Evolutionary conservation across 2,329 filamentous ascomycete genomes (phyloP), one percentile per base, ranked within the genome.

Genomic region (Thielaviopsis punctulata): DNA sequence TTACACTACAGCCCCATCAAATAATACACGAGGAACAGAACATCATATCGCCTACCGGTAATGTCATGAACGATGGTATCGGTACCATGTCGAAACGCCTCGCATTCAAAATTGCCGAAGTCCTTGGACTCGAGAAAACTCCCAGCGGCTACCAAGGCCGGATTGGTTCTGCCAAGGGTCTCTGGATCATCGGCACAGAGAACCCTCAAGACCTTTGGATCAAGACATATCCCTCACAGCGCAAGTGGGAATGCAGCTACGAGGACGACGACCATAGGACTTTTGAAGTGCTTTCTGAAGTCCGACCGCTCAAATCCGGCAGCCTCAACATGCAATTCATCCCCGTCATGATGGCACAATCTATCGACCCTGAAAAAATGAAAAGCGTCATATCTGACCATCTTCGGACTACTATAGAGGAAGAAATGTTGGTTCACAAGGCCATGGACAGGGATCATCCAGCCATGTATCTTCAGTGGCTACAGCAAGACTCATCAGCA

Each of bases 141-240:
- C 82, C 83, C 0, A 75, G 76, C 30, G 80, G 73, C 0, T 79
- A 82, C 45, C 85, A 90, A 62, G 84, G 70, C 1, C 75, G 86
- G 0, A 74, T 89, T 33, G 82, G 78, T 9, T 77, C 81, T 18
- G 82, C 82, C 0, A 90, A 90, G 62, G 86, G 85, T 0, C 69
- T 89, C 57, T 89, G 84, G 84, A 71, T 82, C 46, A 63, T 82
- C 4, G 79, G 82, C 57, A 67, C 69, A 0, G 60, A 67, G 0
- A 70, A 75, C 23, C 65, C 65, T 1, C 65, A 71, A 1, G 60
- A 68, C 0, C 64, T 78, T 15, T 85, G 80, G 82, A 84, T 88
- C 43, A 72, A 80, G 52, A 76, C 82, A 0, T 78, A 71, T 52
- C 70, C 68, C 0, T 86, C 81, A 0, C 86, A 90, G 55, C 64